Evolutionary conservation across 148 eudicot genomes (phyloP).

Genomic region (Rhododendron simsii): DNA sequence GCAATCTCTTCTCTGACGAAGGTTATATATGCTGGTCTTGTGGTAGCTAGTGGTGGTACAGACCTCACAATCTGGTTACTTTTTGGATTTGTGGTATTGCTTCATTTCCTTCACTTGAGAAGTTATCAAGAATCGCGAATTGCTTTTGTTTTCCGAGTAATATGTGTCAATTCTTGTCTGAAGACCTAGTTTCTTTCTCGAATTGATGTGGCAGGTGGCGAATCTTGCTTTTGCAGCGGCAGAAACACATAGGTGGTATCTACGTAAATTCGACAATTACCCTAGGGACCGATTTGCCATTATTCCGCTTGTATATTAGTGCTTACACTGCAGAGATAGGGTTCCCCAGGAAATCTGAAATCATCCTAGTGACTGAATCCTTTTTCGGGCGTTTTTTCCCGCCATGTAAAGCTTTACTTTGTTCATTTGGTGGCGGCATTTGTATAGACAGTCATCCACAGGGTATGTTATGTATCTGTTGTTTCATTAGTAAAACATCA

Average conservation of each 20-base stretch:
- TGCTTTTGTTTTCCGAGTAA: neutral
- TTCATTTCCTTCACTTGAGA: constrained; percentile 2
- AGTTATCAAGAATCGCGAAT: neutral
- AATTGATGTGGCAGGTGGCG: constrained; percentile 49
- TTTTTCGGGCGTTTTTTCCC: neutral
- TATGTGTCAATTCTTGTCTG: neutral
- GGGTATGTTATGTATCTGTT: neutral
- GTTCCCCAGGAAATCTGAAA: neutral
- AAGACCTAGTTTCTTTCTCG: neutral
- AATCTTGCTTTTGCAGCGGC: constrained; percentile 80
- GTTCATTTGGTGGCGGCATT: neutral
- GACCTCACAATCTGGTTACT: constrained; percentile 81
- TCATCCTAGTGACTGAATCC: neutral
- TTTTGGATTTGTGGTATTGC: constrained; percentile 74
- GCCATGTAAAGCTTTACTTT: neutral
- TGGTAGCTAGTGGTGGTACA: constrained; percentile 74
- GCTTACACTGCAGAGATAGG: neutral
- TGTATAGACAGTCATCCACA: neutral
- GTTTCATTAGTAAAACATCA: neutral
- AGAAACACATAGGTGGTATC: constrained; percentile 92
- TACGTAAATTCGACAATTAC: constrained; percentile 69
- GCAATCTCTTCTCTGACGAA: constrained; percentile 23
- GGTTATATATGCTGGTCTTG: constrained; percentile 82
- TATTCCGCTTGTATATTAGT: constrained; percentile 56
- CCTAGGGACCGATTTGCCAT: constrained; percentile 57